Conservation (phyloP, 2,329 filamentous ascomycete species). For the Mollisiaceae sp. region DNA sequence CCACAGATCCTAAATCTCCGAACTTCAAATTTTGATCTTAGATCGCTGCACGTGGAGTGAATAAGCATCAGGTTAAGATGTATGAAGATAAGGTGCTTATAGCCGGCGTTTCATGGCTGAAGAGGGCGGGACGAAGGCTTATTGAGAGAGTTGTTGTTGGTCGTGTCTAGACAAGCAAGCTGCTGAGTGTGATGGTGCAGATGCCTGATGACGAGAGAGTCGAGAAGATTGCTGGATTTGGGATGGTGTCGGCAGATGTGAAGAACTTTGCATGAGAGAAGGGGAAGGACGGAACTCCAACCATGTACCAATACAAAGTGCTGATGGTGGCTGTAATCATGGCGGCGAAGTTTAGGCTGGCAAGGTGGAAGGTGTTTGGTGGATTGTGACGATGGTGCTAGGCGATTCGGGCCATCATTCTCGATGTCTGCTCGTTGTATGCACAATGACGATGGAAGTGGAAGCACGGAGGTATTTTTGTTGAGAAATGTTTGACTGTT, state of each 20-base stretch:
- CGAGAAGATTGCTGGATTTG: background rate
- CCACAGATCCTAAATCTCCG: slow-evolving; percentile 2
- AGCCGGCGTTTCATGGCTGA: background rate
- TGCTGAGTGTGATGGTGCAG: slow-evolving; percentile 9
- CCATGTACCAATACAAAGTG: background rate
- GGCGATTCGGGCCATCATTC: too few species aligned
- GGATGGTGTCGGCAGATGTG: background rate
- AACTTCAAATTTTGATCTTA: background rate
- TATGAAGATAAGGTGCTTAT: background rate
- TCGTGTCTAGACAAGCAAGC: background rate
- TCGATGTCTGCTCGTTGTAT: background rate
- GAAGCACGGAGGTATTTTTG: background rate
- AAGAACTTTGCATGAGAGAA: background rate
- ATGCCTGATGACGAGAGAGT: background rate
- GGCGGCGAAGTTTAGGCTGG: background rate
- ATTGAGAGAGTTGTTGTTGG: background rate
- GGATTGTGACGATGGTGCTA: too few species aligned
- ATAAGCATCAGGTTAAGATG: background rate
- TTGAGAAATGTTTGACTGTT: background rate
- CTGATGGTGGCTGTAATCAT: background rate
- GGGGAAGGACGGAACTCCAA: background rate
- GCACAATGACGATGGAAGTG: background rate
- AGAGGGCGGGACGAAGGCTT: slow-evolving; percentile 4
- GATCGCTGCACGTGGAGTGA: background rate
- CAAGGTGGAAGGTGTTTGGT: too few species aligned